Evolutionary conservation across 2,329 filamentous ascomycete genomes (phyloP).

Genomic region (Talaromyces marneffei): DNA sequence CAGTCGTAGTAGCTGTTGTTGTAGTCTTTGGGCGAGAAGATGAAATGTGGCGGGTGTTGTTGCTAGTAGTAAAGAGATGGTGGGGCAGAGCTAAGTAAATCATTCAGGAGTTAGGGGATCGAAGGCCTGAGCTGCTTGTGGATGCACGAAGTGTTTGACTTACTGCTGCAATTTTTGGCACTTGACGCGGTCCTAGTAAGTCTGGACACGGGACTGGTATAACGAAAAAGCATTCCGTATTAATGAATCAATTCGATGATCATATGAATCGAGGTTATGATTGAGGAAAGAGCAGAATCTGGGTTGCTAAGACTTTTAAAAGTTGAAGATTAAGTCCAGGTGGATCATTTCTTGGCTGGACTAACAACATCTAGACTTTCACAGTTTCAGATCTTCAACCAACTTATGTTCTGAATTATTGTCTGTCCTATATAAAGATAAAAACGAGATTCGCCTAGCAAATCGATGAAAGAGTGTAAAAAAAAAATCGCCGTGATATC

Average conservation of each 20-base stretch:
- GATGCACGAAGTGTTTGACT: background rate
- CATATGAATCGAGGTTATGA: background rate
- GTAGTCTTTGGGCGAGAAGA: background rate
- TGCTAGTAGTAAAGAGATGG: background rate
- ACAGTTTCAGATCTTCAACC: background rate
- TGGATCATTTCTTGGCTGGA: background rate
- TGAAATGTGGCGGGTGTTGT: conserved; percentile 10
- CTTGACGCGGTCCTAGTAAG: background rate
- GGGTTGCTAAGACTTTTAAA: background rate
- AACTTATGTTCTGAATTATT: background rate
- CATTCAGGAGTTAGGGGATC: conserved; percentile 4
- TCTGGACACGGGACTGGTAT: background rate
- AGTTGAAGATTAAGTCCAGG: background rate
- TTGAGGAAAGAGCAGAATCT: background rate
- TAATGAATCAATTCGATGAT: background rate
- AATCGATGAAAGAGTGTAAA: background rate
- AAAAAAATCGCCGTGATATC: background rate
- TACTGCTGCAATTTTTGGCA: background rate
- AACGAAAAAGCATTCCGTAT: background rate
- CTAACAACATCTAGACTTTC: background rate
- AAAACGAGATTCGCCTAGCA: background rate
- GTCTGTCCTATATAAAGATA: background rate
- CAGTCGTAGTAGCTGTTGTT: conserved; percentile 16
- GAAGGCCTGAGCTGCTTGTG: background rate
- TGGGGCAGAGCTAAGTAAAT: conserved; percentile 7